Percentiles rank a stretch among this genome's conserved stretches.
Conservation (phyloP, 257 asterid genomes). For the Verbascum thapsus region DNA sequence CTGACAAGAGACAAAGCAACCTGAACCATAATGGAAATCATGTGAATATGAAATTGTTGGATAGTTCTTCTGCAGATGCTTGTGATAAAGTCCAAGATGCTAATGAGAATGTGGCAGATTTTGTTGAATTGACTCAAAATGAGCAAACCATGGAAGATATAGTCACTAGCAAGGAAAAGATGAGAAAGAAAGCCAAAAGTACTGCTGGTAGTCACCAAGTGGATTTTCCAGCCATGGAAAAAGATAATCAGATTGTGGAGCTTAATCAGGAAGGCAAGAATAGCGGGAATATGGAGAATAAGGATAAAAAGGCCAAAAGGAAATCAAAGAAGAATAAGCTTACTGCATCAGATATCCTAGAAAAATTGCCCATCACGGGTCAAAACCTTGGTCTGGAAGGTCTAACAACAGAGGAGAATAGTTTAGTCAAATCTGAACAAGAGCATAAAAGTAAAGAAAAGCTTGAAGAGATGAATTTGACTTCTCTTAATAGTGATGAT, state of each 20-base stretch:
- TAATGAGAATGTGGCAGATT: slow-evolving; percentile 26
- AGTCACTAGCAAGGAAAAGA: slow-evolving; percentile 7
- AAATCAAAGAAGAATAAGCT: slow-evolving; percentile 42
- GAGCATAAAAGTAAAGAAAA: slow-evolving; percentile 36
- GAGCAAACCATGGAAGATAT: slow-evolving; percentile 22
- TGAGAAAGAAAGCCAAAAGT: slow-evolving; percentile 4
- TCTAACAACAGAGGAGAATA: slow-evolving; percentile 34
- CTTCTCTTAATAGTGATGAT: slow-evolving; percentile 36
- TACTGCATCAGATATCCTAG: slow-evolving; percentile 39
- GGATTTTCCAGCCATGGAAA: slow-evolving; percentile 30
- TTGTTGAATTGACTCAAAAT: slow-evolving; percentile 25
- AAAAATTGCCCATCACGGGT: slow-evolving; percentile 32
- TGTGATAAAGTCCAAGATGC: slow-evolving; percentile 26
- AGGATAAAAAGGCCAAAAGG: slow-evolving; percentile 35
- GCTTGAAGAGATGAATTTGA: slow-evolving; percentile 31
- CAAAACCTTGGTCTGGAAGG: slow-evolving; percentile 37
- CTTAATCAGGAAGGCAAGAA: slow-evolving; percentile 30
- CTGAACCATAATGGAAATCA: slow-evolving; percentile 20
- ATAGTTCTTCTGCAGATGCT: slow-evolving; percentile 28
- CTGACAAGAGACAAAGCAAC: slow-evolving; percentile 31
- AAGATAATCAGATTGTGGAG: slow-evolving; percentile 34
- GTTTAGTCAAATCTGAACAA: slow-evolving; percentile 25
- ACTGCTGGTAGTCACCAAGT: slow-evolving; percentile 21
- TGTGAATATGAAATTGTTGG: slow-evolving; percentile 31
- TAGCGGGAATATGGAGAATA: slow-evolving; percentile 29